Evolutionary conservation across 1,139 yeast species (phyloP), one percentile per base, ranked within the genome.

Genomic region (Magnusiomyces paraingens): DNA sequence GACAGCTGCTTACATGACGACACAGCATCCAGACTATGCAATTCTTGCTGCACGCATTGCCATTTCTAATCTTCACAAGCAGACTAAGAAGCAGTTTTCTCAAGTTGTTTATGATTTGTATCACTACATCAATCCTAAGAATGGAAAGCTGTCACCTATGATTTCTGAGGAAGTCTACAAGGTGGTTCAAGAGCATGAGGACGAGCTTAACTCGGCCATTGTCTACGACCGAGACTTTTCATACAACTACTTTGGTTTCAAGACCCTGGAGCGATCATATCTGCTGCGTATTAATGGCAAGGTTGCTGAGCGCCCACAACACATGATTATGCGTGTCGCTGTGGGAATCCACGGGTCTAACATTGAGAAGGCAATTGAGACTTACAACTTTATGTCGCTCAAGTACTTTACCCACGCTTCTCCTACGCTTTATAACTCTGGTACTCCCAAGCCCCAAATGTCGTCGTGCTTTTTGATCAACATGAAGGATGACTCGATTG

Each of bases 11-110:
- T 82, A 84, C 61, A 82, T 88, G 89, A 83, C 95, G 54, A 88
- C 96, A 14, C 78, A 83, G 53, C 96, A 90, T 68, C 96, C 96
- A 11, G 96, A 89, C 70, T 87, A 87, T 65, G 89, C 95, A 35
- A 77, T 79, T 26, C 75, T 90, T 62, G 96, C 95, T 29, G 95
- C 95, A 15, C 79, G 96, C 70, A 78, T 90, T 52, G 89, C 91
- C 38, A 82, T 87, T 49, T 79, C 88, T 32, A 80, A 82, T 64
- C 76, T 89, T 62, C 95, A 87, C 72, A 85, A 83, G 67, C 84
- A 81, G 69, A 87, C 96, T 42, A 81, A 84, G 51, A 80, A 82
- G 66, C 83, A 77, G 63, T 89, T 84, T 65, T 81, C 89, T 39
- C 82, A 80, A 59, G 90, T 86, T 51, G 73, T 86, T 55, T 75